Percentiles rank a stretch among this genome's conserved stretches.
Evolutionary conservation across 805 yeast species (phyloP).

Genomic region (Metschnikowia gruessii): DNA sequence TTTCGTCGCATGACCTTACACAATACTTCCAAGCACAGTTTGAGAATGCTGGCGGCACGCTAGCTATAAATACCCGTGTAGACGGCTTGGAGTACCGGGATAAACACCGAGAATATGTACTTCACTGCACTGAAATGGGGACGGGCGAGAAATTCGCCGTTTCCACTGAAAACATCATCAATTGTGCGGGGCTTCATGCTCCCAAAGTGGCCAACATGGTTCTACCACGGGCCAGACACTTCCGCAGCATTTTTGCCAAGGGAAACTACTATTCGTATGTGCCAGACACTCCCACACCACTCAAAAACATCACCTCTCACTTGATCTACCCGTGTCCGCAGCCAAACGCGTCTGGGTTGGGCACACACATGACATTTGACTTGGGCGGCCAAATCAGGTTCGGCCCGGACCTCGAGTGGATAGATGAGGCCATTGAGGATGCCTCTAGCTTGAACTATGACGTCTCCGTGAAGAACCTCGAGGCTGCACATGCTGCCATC

Average conservation of each 20-base stretch:
- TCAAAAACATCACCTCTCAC: slow-evolving; percentile 27
- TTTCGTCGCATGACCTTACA: slow-evolving; percentile 77
- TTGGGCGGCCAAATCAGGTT: slow-evolving; percentile 75
- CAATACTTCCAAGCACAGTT: slow-evolving; percentile 52
- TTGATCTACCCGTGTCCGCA: slow-evolving; percentile 73
- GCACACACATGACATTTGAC: slow-evolving; percentile 84
- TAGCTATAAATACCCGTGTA: slow-evolving; percentile 63
- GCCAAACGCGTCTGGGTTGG: slow-evolving; percentile 69
- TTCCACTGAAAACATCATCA: slow-evolving; percentile 57
- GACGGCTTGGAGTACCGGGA: slow-evolving; percentile 31
- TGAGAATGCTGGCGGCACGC: slow-evolving; percentile 59
- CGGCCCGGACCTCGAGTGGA: slow-evolving; percentile 91
- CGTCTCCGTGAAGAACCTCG: slow-evolving; percentile 48
- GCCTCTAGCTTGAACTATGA: slow-evolving; percentile 42
- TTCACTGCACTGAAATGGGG: slow-evolving; percentile 29
- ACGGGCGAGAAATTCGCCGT: slow-evolving; percentile 37
- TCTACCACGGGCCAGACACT: slow-evolving; percentile 58
- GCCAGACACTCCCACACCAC: slow-evolving; percentile 40
- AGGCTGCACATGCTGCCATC: slow-evolving; percentile 57
- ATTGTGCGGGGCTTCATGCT: slow-evolving; percentile 79
- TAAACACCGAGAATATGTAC: slow-evolving; percentile 21
- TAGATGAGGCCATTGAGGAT: slow-evolving; percentile 31
- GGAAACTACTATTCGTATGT: slow-evolving; percentile 75
- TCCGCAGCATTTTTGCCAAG: slow-evolving; percentile 67
- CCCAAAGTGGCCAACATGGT: slow-evolving; percentile 67